A percentile compares a stretch with the other conserved stretches of the same genome.
Evolutionary conservation across 2,329 filamentous ascomycete genomes (phyloP).

Genomic region (Aspergillus sp.): DNA sequence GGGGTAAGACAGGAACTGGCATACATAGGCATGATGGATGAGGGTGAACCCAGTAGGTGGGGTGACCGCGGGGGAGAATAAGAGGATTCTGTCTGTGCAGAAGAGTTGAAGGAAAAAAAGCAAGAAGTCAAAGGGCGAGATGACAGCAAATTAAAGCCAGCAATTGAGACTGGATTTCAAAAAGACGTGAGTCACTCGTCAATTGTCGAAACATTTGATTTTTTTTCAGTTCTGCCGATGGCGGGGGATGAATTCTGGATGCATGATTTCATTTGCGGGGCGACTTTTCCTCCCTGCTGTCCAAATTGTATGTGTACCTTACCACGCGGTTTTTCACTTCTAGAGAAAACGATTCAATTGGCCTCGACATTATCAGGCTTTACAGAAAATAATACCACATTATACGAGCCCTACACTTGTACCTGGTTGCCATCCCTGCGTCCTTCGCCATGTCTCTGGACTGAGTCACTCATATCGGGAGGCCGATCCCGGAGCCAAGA

Average conservation of each 20-base stretch:
- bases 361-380: background rate
- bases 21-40: constrained; percentile 39
- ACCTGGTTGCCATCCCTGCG: background rate
- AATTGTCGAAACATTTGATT: background rate
- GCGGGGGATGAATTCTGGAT: background rate
- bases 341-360: background rate
- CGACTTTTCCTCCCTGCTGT: background rate
- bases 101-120: background rate
- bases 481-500: constrained; percentile 5
- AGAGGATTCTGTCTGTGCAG: background rate
- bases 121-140: background rate
- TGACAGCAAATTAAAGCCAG: constrained; percentile 3
- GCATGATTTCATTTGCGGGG: constrained; percentile 2
- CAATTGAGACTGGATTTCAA: constrained; percentile 11
- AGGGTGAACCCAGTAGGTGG: constrained; percentile 7
- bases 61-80: constrained; percentile 9
- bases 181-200: constrained; percentile 13
- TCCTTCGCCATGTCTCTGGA: too few species aligned
- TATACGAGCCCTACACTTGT: background rate
- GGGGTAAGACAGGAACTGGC: constrained; percentile 12
- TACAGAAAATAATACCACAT: background rate
- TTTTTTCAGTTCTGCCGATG: constrained; percentile 6
- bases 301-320: background rate
- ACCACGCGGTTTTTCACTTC: background rate
- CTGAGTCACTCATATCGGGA: background rate